phyloP scores from a whole-genome alignment of 805 yeast genomes.

The Candida pseudofarinosa region DNA sequence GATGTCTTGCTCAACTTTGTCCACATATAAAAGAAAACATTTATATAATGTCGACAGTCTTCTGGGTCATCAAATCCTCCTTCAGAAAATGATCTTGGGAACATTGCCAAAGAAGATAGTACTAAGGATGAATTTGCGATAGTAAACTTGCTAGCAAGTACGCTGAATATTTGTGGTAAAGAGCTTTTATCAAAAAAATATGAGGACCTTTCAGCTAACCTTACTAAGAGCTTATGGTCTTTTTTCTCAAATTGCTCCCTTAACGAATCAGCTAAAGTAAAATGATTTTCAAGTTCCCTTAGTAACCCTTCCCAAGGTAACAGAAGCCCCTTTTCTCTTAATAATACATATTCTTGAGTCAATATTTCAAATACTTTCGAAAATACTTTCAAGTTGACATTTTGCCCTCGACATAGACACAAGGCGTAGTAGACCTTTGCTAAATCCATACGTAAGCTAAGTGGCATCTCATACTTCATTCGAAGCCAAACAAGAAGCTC shows the following conservation, averaged over 20 bases:
- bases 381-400: constrained; percentile 54
- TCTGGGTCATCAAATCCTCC: constrained; percentile 20
- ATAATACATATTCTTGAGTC: constrained; percentile 43
- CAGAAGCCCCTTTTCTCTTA: constrained; percentile 37
- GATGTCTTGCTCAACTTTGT: constrained; percentile 44
- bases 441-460: constrained; percentile 54
- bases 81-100: constrained; percentile 44
- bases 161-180: constrained; percentile 49
- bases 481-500: constrained; percentile 75
- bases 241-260: constrained; percentile 45
- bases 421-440: constrained; percentile 70
- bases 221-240: constrained; percentile 44
- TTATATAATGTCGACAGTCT: constrained; percentile 54
- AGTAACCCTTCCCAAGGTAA: constrained; percentile 52
- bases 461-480: constrained; percentile 78
- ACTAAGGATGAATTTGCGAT: constrained; percentile 49
- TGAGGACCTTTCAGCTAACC: constrained; percentile 52
- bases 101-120: constrained; percentile 48
- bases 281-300: constrained; percentile 28
- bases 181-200: constrained; percentile 47
- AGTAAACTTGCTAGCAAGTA: constrained; percentile 49
- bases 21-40: constrained; percentile 75
- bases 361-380: constrained; percentile 57
- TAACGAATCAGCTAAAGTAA: constrained; percentile 38
- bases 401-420: constrained; percentile 69